phyloP scores from a whole-genome alignment of 148 eudicot species.

The Drosera capensis region DNA sequence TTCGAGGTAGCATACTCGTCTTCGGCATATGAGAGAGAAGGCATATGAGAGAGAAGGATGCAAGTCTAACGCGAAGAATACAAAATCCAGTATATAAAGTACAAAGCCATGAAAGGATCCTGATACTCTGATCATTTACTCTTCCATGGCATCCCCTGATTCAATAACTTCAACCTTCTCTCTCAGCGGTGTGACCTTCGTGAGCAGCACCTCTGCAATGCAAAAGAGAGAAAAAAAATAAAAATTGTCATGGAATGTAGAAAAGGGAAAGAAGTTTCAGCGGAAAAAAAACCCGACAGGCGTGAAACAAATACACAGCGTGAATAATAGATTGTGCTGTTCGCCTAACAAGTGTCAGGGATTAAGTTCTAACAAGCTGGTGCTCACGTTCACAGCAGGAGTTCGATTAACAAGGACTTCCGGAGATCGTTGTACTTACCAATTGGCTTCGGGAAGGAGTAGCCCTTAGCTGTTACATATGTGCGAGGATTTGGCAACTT shows the following conservation, averaged over 20 bases:
- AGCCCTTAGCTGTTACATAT: conserved; percentile 55
- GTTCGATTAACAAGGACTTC: background rate
- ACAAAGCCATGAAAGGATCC: too few relatives aligned
- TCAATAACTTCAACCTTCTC: conserved; percentile 32
- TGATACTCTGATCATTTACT: too few relatives aligned
- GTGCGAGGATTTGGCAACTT: conserved; percentile 77
- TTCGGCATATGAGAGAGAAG: too few relatives aligned
- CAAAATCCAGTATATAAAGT: too few relatives aligned
- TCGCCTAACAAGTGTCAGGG: background rate
- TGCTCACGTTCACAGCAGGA: background rate
- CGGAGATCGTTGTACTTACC: conserved; percentile 23
- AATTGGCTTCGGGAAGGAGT: conserved; percentile 66
- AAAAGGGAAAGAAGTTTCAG: background rate
- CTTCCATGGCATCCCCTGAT: conserved; percentile 89
- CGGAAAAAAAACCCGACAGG: background rate
- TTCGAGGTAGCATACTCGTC: too few relatives aligned
- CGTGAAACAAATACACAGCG: background rate
- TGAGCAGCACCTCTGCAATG: conserved; percentile 54
- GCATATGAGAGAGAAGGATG: too few relatives aligned
- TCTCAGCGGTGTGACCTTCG: conserved; percentile 46
- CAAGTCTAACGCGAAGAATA: too few relatives aligned
- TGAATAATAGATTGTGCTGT: background rate
- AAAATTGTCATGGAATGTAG: background rate
- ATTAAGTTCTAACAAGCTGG: background rate
- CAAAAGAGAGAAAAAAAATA: background rate